Percentiles rank a stretch among this genome's conserved stretches.
Evolutionary conservation across 495 filamentous ascomycete species (phyloP).

Genomic region (Cercophora samala): DNA sequence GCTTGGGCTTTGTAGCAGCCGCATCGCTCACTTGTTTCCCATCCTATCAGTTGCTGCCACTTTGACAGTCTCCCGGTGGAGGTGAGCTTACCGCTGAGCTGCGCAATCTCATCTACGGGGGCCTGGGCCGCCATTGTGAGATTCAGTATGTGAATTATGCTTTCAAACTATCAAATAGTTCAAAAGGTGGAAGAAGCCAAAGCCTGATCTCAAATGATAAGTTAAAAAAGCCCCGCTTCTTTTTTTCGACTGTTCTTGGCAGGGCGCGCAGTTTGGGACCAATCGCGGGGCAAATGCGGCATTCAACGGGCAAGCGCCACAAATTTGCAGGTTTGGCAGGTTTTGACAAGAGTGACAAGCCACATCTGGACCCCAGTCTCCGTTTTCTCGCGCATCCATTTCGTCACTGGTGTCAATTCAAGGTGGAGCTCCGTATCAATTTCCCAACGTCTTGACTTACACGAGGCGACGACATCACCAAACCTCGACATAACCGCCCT

Average conservation of each 20-base stretch:
- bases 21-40: slow-evolving; percentile 35
- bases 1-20: slow-evolving; percentile 52
- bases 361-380: slow-evolving; percentile 5
- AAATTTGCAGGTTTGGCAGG: not conserved
- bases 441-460: not conserved
- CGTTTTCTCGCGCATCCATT: slow-evolving; percentile 13
- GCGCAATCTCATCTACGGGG: slow-evolving; percentile 35
- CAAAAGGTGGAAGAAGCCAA: not conserved
- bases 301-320: not conserved
- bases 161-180: not conserved
- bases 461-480: slow-evolving; percentile 6
- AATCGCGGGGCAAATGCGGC: slow-evolving; percentile 21
- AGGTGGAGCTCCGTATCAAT: slow-evolving; percentile 11
- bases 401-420: slow-evolving; percentile 17
- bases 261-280: not conserved
- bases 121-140: slow-evolving; percentile 44
- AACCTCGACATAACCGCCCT: slow-evolving; percentile 10
- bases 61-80: not conserved
- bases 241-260: not conserved
- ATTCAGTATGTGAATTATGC: not conserved
- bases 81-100: slow-evolving; percentile 37
- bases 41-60: not conserved
- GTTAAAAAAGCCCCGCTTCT: not conserved
- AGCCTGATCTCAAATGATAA: slow-evolving; percentile 11
- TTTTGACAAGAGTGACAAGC: not conserved